Percentiles rank a stretch among this genome's conserved stretches.
phyloP scores from a whole-genome alignment of 345 rosid species.

The Capsella bursapastoris region DNA sequence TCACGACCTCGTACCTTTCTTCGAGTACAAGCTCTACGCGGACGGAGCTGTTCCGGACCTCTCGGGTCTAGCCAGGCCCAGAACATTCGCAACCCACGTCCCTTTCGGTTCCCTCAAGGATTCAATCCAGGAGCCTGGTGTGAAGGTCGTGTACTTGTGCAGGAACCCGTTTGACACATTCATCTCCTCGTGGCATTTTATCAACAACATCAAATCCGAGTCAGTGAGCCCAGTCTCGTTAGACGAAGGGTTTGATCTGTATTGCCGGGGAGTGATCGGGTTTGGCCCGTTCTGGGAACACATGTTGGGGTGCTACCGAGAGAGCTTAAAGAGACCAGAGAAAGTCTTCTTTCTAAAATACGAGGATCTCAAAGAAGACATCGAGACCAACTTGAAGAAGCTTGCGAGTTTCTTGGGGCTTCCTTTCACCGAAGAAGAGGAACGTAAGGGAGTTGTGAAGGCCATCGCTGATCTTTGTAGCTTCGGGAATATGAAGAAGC shows the following conservation, averaged over 20 bases:
- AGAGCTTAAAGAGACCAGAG: conserved; percentile 51
- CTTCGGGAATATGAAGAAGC: conserved; percentile 50
- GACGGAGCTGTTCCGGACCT: conserved; percentile 51
- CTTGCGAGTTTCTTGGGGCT: conserved; percentile 51
- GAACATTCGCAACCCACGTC: conserved; percentile 57
- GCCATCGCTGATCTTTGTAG: conserved; percentile 56
- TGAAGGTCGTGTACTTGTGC: conserved; percentile 53
- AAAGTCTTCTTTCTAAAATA: conserved; percentile 52
- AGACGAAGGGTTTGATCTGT: conserved; percentile 55
- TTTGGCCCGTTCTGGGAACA: conserved; percentile 65
- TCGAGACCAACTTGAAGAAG: conserved; percentile 36
- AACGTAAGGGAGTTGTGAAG: conserved; percentile 39
- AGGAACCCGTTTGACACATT: conserved; percentile 60
- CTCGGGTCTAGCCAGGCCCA: conserved; percentile 43
- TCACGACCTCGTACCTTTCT: conserved; percentile 65
- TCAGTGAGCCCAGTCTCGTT: conserved; percentile 35
- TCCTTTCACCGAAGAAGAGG: conserved; percentile 57
- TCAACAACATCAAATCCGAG: conserved; percentile 39
- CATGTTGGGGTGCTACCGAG: conserved; percentile 57
- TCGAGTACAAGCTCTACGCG: conserved; percentile 56
- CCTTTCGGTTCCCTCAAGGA: conserved; percentile 48
- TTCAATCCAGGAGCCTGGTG: conserved; percentile 39
- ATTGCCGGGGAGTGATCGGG: conserved; percentile 50
- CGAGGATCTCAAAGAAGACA: conserved; percentile 57
- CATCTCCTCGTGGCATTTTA: conserved; percentile 56